phyloP scores from a whole-genome alignment of 148 eudicot genomes.

The Persicaria tinctoria region DNA sequence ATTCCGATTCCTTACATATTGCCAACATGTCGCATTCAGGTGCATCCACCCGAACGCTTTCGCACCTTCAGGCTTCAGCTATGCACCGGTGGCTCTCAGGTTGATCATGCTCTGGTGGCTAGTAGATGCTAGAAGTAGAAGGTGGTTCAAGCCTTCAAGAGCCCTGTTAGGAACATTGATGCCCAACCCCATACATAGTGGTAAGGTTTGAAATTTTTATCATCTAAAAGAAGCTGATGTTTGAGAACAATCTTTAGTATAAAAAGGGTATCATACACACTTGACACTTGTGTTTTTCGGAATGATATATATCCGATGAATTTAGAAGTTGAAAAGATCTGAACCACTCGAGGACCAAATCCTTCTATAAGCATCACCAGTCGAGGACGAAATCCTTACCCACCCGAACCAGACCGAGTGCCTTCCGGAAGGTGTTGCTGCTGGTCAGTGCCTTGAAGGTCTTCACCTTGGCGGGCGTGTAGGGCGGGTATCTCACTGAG shows the following conservation, averaged over 20 bases:
- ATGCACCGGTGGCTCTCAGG: constrained; percentile 55
- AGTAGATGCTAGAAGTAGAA: constrained; percentile 50
- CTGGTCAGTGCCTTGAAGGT: constrained; percentile 37
- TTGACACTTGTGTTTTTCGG: too few species aligned
- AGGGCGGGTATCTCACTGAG: constrained; percentile 53
- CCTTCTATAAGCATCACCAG: background rate
- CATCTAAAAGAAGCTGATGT: too few species aligned
- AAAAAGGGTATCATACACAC: too few species aligned
- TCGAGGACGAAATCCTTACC: constrained; percentile 2
- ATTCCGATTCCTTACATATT: too few species aligned
- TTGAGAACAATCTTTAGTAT: too few species aligned
- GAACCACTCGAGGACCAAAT: too few species aligned
- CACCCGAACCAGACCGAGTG: constrained; percentile 14
- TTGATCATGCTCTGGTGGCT: constrained; percentile 56
- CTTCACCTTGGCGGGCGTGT: constrained; percentile 34
- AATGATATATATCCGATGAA: too few species aligned
- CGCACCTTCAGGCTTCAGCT: constrained; percentile 15
- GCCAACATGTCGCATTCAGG: too few species aligned
- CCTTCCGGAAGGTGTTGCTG: constrained; percentile 27
- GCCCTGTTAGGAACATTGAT: constrained; percentile 55
- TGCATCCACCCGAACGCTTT: too few species aligned
- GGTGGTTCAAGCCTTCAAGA: constrained; percentile 37
- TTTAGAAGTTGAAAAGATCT: too few species aligned
- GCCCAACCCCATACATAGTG: constrained; percentile 19
- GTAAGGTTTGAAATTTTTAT: constrained; percentile 21